These are phyloP conservation scores for Lipomyces mesembrius DNA, from an alignment of 805 yeast genomes.

Conservation along the genomic window DNA sequence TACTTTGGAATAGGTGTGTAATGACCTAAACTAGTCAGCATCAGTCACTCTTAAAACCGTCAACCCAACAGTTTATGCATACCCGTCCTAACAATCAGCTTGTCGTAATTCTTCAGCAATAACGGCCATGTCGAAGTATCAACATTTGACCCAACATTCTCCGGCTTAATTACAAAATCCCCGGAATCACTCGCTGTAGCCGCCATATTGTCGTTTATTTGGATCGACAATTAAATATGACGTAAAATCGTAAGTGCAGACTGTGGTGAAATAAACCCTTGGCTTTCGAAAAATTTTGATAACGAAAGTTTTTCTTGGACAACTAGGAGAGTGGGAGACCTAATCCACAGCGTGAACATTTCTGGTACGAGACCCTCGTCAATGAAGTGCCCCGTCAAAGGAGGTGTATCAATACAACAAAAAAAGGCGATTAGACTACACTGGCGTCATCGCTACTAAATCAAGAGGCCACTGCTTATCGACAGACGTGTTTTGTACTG, in stretches of 20 bases:
- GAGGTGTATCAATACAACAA: neutral
- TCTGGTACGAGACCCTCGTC: neutral
- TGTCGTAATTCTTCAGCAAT: conserved; percentile 89
- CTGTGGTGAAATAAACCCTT: neutral
- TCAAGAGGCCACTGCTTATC: no score
- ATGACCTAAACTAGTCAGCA: conserved; percentile 54
- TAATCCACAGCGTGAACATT: neutral
- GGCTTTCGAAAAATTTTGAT: neutral
- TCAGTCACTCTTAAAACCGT: neutral
- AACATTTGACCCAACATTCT: conserved; percentile 55
- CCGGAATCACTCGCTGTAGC: conserved; percentile 1
- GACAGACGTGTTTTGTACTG: no score
- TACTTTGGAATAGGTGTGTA: conserved; percentile 60
- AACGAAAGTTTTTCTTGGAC: neutral
- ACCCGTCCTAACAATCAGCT: conserved; percentile 86
- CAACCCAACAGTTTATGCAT: neutral
- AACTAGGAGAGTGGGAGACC: neutral
- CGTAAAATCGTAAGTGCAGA: neutral
- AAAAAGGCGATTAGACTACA: neutral
- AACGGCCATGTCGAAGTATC: conserved; percentile 97
- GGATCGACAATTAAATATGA: neutral
- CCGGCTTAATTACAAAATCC: conserved; percentile 33
- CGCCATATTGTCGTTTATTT: conserved; percentile 4
- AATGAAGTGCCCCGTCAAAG: no score
- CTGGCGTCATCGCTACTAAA: no score